These are phyloP conservation scores for Colletotrichum horii DNA, from an alignment of 2,329 filamentous ascomycete species.

Conservation along the genomic window DNA sequence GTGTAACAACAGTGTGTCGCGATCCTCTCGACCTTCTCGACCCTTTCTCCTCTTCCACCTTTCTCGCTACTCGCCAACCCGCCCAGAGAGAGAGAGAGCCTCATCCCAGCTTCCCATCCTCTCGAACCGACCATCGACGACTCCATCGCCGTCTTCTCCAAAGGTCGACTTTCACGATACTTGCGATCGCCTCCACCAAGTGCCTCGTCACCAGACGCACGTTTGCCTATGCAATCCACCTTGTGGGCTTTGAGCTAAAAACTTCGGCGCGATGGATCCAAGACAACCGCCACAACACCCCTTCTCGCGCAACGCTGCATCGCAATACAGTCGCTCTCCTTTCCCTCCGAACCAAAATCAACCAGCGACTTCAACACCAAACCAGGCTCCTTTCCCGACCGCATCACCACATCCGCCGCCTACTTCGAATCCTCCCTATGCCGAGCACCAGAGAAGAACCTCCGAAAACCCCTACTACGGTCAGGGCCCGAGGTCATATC, in stretches of 20 bases:
- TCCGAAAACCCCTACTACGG: conserved; percentile 50
- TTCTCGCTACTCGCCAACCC: background rate
- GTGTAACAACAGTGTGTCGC: conserved; percentile 23
- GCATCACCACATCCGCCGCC: conserved; percentile 9
- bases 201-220: background rate
- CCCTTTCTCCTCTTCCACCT: background rate
- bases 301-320: conserved; percentile 30
- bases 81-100: background rate
- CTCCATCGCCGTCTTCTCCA: background rate
- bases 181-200: conserved; percentile 10
- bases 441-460: conserved; percentile 39
- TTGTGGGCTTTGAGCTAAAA: conserved; percentile 36
- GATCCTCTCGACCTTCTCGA: conserved; percentile 12
- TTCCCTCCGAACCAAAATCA: conserved; percentile 16
- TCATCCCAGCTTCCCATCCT: background rate
- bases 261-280: conserved; percentile 38
- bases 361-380: conserved; percentile 10
- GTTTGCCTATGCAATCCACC: conserved; percentile 11
- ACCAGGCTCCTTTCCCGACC: conserved; percentile 23
- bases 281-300: conserved; percentile 37
- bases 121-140: background rate
- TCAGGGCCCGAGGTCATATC: conserved; percentile 37
- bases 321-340: conserved; percentile 35
- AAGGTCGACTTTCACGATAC: background rate
- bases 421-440: conserved; percentile 31